Percentiles rank a stretch among this genome's conserved stretches.
Evolutionary conservation across 352 stramenopile species (phyloP).

Genomic region (Globisporangium splendens): DNA sequence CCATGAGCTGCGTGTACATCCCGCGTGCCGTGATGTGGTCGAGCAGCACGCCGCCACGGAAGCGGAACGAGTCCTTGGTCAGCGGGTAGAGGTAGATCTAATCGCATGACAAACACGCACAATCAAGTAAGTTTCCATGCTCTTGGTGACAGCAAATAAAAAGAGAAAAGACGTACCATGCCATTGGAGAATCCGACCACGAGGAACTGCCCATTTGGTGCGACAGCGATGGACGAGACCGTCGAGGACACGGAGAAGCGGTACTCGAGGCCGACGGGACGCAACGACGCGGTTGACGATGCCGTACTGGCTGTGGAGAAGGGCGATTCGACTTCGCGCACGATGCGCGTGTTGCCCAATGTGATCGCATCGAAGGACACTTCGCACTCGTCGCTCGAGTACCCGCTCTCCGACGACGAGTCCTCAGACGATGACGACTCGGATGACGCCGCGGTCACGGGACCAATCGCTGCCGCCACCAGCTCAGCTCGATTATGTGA

Average conservation of each 20-base stretch:
- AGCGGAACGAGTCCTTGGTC: conserved; percentile 51
- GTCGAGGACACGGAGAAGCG: conserved; percentile 60
- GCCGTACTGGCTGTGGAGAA: conserved; percentile 35
- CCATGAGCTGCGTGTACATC: conserved; percentile 84
- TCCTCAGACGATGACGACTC: conserved; percentile 26
- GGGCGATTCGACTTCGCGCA: conserved; percentile 42
- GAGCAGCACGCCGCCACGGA: conserved; percentile 70
- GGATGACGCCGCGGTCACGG: conserved; percentile 10
- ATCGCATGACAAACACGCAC: conserved; percentile 10
- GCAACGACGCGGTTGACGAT: conserved; percentile 21
- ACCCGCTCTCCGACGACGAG: conserved; percentile 15
- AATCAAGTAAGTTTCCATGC: background rate
- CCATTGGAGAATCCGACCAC: conserved; percentile 82
- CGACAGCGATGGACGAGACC: conserved; percentile 77
- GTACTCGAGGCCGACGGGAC: conserved; percentile 48
- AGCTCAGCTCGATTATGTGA: conserved; percentile 8
- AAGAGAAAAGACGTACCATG: conserved; percentile 24
- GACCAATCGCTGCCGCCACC: conserved; percentile 6
- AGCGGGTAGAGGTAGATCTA: conserved; percentile 66
- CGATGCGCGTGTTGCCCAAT: conserved; percentile 54
- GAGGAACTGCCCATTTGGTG: conserved; percentile 64
- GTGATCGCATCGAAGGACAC: conserved; percentile 62
- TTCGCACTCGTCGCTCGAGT: conserved; percentile 58
- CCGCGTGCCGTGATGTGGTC: conserved; percentile 75
- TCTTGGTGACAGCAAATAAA: background rate